Evolutionary conservation across 805 yeast genomes (phyloP), one percentile per base, ranked within the genome.

Genomic region (Barnettozyma siamensis): DNA sequence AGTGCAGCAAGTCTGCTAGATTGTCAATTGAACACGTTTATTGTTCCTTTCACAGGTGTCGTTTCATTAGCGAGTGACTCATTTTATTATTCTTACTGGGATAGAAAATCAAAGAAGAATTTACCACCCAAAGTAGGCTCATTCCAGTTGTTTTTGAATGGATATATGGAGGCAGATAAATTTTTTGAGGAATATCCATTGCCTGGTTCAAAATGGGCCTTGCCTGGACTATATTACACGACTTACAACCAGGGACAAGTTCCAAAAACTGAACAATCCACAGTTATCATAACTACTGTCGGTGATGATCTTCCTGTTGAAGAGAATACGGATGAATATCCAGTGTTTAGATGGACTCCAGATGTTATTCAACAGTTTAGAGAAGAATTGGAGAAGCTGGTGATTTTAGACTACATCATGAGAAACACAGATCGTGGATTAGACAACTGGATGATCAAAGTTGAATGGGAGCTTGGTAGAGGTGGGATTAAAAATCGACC

Each of bases 391-490:
- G 88, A 83, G 50, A 81, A 81, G 50, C 61, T 83, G 47, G 87
- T 83, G 1, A 75, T 83, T 28, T 60, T 83, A 23, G 89, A 83
- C 51, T 83, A 82, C 50, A 71, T 83, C 2, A 79, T 82, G 73
- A 61, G 89, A 49, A 83, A 83, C 51, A 83, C 91, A 0, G 89
- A 83, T 55, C 62, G 91, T 30, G 85, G 86, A 0, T 57, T 77
- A 10, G 89, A 83, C 53, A 83, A 83, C 50, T 83, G 89, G 89
- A 83, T 83, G 91, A 71, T 83, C 17, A 68, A 69, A 41, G 50
- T 79, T 15, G 72, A 68, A n/a, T 73, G 78, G 72, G 43, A 50
- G 15, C 43, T 46, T 6, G 35, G n/a, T 7, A 42, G 40, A 0
- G 49, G 55, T 26, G 48, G 52, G n/a, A n/a, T n/a, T 10, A 32